These are phyloP conservation scores for Stereum hirsutum DNA, from an alignment of 1,284 basidiomycete genomes.

Conservation along the genomic window DNA sequence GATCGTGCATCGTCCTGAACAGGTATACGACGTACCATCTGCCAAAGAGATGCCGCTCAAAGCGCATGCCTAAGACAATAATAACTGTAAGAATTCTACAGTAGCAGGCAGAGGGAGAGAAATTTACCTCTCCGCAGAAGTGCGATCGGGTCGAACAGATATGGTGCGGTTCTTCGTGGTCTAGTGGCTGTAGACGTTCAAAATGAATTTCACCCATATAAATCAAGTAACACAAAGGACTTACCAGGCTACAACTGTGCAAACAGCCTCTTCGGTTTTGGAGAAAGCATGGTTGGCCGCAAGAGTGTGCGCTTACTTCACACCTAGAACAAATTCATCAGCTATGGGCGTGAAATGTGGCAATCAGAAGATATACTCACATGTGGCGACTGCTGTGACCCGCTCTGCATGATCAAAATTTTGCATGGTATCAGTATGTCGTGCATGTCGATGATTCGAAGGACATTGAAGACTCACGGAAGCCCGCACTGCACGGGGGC, in stretches of 20 bases:
- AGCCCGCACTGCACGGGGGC: slow-evolving; percentile 3
- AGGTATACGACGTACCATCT: neutral
- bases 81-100: neutral
- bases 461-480: neutral
- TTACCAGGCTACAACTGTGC: slow-evolving; percentile 38
- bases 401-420: slow-evolving; percentile 27
- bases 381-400: slow-evolving; percentile 43
- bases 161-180: slow-evolving; percentile 38
- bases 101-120: neutral
- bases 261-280: slow-evolving; percentile 37
- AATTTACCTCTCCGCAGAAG: slow-evolving; percentile 41
- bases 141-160: slow-evolving; percentile 42
- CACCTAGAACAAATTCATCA: slow-evolving; percentile 27
- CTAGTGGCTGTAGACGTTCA: slow-evolving; percentile 25
- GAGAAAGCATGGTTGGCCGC: slow-evolving; percentile 36
- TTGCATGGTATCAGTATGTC: slow-evolving; percentile 1
- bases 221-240: neutral
- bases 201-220: neutral
- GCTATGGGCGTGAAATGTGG: neutral
- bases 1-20: neutral
- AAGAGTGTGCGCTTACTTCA: slow-evolving; percentile 36
- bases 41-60: neutral
- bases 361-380: neutral
- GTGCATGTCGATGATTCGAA: neutral
- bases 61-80: neutral